Evolutionary conservation across 352 stramenopile species (phyloP).

Genomic region (Phytophthora pistaciae): DNA sequence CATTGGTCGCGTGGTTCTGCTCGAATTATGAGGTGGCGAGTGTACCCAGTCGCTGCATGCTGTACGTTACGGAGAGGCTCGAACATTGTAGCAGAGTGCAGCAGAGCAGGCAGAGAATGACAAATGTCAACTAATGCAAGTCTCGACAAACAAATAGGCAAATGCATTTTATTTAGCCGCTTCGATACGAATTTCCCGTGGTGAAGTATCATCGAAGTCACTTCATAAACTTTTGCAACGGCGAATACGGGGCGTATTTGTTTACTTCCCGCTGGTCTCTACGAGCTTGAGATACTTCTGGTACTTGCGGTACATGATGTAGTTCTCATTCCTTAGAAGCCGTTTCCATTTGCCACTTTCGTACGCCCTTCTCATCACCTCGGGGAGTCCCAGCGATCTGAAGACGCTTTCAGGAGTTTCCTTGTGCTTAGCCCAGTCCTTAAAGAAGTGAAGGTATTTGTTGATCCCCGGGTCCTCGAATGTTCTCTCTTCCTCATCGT

Average conservation of each 20-base stretch:
- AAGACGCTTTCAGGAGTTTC: neutral
- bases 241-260: neutral
- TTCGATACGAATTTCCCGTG: neutral
- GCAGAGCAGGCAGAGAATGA: neutral
- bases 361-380: neutral
- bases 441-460: neutral
- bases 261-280: neutral
- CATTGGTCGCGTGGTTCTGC: no score
- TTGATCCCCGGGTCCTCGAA: neutral
- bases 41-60: neutral
- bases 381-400: neutral
- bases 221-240: no score
- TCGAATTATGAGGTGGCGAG: neutral
- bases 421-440: no score
- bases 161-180: neutral
- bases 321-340: neutral
- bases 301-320: constrained; percentile 6
- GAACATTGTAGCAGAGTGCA: neutral
- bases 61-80: neutral
- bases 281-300: neutral
- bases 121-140: neutral
- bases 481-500: neutral
- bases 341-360: constrained; percentile 2
- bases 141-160: neutral
- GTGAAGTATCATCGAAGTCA: no score